Conservation (phyloP, 768 basidiomycete species). For the Boletus barrowsii region DNA sequence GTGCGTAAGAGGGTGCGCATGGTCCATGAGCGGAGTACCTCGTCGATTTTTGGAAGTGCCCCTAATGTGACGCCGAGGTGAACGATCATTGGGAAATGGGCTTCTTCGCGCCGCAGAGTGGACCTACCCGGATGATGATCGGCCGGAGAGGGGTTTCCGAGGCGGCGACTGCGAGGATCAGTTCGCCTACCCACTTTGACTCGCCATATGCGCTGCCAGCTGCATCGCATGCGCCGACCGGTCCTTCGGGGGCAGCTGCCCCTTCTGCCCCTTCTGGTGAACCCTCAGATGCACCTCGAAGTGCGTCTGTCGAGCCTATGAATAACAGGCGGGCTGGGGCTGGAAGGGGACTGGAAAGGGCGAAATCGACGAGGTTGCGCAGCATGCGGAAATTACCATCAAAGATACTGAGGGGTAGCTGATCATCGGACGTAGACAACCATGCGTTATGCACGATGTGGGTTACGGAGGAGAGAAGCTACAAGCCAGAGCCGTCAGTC, state of each 20-base stretch:
- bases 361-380: conserved; percentile 36
- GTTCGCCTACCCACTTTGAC: conserved; percentile 25
- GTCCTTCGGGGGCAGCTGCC: background rate
- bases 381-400: conserved; percentile 10
- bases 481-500: background rate
- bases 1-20: no score
- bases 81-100: conserved; percentile 38
- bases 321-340: conserved; percentile 32
- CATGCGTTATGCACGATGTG: conserved; percentile 38
- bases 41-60: conserved; percentile 17
- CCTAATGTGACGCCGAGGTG: conserved; percentile 15
- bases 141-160: conserved; percentile 19
- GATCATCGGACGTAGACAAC: conserved; percentile 2
- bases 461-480: conserved; percentile 29
- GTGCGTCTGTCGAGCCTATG: conserved; percentile 26
- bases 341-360: conserved; percentile 29
- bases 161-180: conserved; percentile 20
- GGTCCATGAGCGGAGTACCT: conserved; percentile 10
- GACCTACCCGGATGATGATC: conserved; percentile 37
- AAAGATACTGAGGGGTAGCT: conserved; percentile 9
- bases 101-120: conserved; percentile 34
- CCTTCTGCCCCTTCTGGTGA: background rate
- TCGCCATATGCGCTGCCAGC: conserved; percentile 10
- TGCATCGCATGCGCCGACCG: conserved; percentile 7
- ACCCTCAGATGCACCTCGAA: background rate